Evolutionary conservation across 345 rosid genomes (phyloP), one percentile per base, ranked within the genome.

Genomic region (Barbarea vulgaris): DNA sequence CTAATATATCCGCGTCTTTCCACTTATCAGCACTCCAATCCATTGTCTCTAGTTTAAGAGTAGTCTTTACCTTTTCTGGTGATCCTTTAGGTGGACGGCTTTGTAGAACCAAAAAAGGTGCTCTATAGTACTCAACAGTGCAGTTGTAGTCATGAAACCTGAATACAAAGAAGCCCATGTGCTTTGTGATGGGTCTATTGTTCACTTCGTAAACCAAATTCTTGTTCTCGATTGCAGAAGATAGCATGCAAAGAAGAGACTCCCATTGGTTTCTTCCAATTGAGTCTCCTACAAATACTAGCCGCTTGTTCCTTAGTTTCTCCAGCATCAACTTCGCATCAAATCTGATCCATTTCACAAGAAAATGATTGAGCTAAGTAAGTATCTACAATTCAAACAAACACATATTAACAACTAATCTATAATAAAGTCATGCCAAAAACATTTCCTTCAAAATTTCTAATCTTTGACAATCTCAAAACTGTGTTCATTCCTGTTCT

Each of bases 181-280:
- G 98, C 89, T 90, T 94, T 7, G 96, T 89, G 36, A 94, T 94
- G 28, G 96, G 91, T 75, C 68, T 87, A 18, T 93, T 91, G 59
- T 94, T 87, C 80, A 90, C 91, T 91, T 94, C 98, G 60, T 87
- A 94, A 37, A 91, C 84, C 0, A 85, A 87, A 42, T 70, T 80
- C 73, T 84, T 83, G 64, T 87, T 69, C 13, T 83, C 70, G 50
- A 94, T 72, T 5, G 77, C 93, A 76, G 95, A 88, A 72, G 98
- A 84, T 9, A 94, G 73, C 87, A 94, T 58, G 85, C 98, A 94
- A 24, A 94, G 84, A 25, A 93, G 86, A 24, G 97, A 93, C 82
- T 93, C 98, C 96, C 96, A 93, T 68, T 93, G 97, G 80, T 94
- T 94, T 80, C 98, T 90, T 46, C 98, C 98, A 15, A 94, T 87